Evolutionary conservation across 768 basidiomycete genomes (phyloP), one percentile per base, ranked within the genome.

Genomic region (Amanita muscaria): DNA sequence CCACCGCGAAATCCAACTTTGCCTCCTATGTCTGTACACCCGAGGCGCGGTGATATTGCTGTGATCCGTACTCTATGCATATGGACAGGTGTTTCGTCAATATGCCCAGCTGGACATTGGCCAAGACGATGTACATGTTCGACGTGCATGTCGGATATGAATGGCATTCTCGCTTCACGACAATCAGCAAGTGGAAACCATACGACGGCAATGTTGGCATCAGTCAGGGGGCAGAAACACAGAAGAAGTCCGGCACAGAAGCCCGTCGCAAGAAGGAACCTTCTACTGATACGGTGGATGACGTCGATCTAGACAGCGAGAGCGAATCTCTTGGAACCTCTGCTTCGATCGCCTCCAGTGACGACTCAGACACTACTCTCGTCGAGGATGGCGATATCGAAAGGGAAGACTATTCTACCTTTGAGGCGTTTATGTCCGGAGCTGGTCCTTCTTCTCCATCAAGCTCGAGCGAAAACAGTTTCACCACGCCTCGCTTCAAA

Each of bases 31-130:
- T 66, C 66, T 6, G 61, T 73, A 24, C 67, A 76, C 53, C 83
- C 83, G n/a, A 71, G 83, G 2, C 68, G 73, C 9, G 83, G 83
- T 4, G 82, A 84, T 50, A 59, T 85, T 19, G 57, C 66, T 72
- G 74, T 21, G 79, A 84, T 53, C 73, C 76, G 2, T 76, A 74
- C 53, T 69, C 69, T 39, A 67, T 63, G 48, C 64, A 74, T 40
- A 66, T 80, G 40, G 83, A 85, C 56, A 74, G 74, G 9, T 75
- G 64, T 50, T 80, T 83, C 52, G 69, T 69, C 47, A 64, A 59
- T 25, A 64, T 78, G 53, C 74, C 77, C 3, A 56, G 77, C 37
- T 83, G 80, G 76, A 83, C 82, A 15, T 76, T 84, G 54, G 61
- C 67, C 34, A 84, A 84, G 65, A 72, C 69, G 31, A 51, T 83